Evolutionary conservation across 2,329 filamentous ascomycete species (phyloP).

Genomic region (Botrytis pseudocinerea): DNA sequence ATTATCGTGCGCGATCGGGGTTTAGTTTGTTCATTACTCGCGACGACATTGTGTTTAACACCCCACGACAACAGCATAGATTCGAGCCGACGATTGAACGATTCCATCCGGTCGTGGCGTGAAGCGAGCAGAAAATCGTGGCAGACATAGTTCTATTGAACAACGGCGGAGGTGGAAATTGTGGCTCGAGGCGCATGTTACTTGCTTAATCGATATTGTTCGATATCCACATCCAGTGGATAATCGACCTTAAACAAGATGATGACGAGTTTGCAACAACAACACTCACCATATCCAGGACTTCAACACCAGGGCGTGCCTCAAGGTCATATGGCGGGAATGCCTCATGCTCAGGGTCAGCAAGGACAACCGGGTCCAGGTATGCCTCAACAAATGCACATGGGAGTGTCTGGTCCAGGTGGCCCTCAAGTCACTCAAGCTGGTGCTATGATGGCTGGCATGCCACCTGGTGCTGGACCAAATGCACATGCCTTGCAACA

Average conservation of each 20-base stretch:
- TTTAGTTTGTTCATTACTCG: constrained; percentile 34
- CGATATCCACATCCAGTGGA: constrained; percentile 61
- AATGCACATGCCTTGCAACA: constrained; percentile 73
- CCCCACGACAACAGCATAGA: constrained; percentile 17
- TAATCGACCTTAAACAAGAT: constrained; percentile 52
- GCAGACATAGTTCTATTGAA: constrained; percentile 45
- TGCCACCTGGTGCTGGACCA: constrained; percentile 64
- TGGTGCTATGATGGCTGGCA: constrained; percentile 70
- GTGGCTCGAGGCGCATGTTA: constrained; percentile 34
- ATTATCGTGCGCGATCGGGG: constrained; percentile 27
- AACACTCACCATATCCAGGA: constrained; percentile 69
- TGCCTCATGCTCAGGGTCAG: constrained; percentile 62
- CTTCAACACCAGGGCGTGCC: constrained; percentile 73
- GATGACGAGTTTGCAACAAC: constrained; percentile 70
- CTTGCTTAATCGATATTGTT: constrained; percentile 41
- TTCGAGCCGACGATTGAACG: constrained; percentile 25
- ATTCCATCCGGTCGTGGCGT: background rate
- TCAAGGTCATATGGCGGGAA: constrained; percentile 55
- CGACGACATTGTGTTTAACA: constrained; percentile 27
- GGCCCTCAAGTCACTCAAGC: constrained; percentile 69
- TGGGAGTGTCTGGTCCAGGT: constrained; percentile 70
- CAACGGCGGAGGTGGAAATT: constrained; percentile 46
- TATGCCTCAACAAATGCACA: constrained; percentile 71
- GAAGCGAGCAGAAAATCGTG: constrained; percentile 30
- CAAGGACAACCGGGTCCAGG: constrained; percentile 62